Base-by-base conservation (phyloP, 2,329 filamentous ascomycete genomes). In the Daldinia sp. region DNA sequence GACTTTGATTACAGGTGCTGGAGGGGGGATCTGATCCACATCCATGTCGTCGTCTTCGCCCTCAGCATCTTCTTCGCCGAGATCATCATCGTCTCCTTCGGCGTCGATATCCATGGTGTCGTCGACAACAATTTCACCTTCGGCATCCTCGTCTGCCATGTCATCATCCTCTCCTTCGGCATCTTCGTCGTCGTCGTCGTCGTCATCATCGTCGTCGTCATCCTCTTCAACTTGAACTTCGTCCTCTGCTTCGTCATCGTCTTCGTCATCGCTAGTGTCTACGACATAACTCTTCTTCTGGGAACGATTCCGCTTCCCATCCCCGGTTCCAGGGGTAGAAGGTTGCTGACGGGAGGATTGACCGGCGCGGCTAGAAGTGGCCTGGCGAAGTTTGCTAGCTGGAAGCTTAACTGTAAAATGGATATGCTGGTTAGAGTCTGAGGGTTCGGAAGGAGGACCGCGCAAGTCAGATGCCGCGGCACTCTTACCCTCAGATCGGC, bases 231-330 rank as follows among this genome's bases (percentile, higher is more conserved):
- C 79, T 30, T 79, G 76, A 39, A 70, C 78, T 7, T 80, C 80
- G 23, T 74, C 77, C 35, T 80, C 78, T 3, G 80, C 82, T 18
- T 79, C 82, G 37, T 81, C 77, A 37, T 85, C 82, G 15, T 80
- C 35, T 39, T 39, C 81, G 35, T 82, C 81, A 7, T 79, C 80
- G 70, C 82, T 82, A 41, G 85, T 87, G 68, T 88, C 87, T 26
- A 89, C 85, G 39, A 88, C 85, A 61, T 89, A 89, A 72, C 83
- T 88, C 79, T 88, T 89, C 79, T 87, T 87, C 18, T 82, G 82
- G 5, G 84, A 85, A 7, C 86, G 83, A 65, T 85, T 87, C 55
- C 87, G 82, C 73, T 85, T 86, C 41, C 84, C 83, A 28, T 82
- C 79, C 18, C 86, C 76, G 55, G 86, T 84, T 42, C 61, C 26